Evolutionary conservation across 805 yeast species (phyloP).

Genomic region (Saturnispora bothae): DNA sequence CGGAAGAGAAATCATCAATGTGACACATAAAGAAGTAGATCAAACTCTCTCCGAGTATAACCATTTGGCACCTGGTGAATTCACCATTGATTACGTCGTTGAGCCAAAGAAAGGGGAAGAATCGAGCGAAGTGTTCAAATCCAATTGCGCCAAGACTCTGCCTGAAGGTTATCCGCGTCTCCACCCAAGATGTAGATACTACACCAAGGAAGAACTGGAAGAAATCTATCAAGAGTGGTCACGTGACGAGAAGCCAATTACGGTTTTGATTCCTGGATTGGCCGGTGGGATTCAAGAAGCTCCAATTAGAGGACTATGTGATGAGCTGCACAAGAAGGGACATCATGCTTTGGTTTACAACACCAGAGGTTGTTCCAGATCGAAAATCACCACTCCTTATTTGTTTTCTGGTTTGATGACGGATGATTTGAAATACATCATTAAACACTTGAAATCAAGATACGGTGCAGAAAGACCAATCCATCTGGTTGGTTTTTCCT

Average conservation of each 20-base stretch:
- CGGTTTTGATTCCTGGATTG: slow-evolving; percentile 58
- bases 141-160: slow-evolving; percentile 29
- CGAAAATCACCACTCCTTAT: slow-evolving; percentile 58
- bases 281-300: slow-evolving; percentile 78
- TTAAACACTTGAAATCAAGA: slow-evolving; percentile 36
- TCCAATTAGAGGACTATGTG: slow-evolving; percentile 47
- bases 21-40: slow-evolving; percentile 12
- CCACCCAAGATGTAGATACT: slow-evolving; percentile 60
- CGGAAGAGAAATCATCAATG: slow-evolving; percentile 35
- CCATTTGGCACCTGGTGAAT: slow-evolving; percentile 28
- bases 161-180: slow-evolving; percentile 47
- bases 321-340: slow-evolving; percentile 31
- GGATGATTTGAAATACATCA: slow-evolving; percentile 52
- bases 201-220: slow-evolving; percentile 35
- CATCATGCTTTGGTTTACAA: slow-evolving; percentile 52
- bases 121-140: slow-evolving; percentile 19
- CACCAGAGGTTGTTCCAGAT: slow-evolving; percentile 70
- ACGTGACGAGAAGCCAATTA: slow-evolving; percentile 40
- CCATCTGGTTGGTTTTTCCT: slow-evolving; percentile 59
- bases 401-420: slow-evolving; percentile 62
- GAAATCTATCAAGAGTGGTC: slow-evolving; percentile 24
- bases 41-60: slow-evolving; percentile 9
- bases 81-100: slow-evolving; percentile 41
- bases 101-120: slow-evolving; percentile 18
- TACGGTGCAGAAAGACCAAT: slow-evolving; percentile 48